Evolutionary conservation across 805 yeast genomes (phyloP), one percentile per base, ranked within the genome.

Genomic region (Lachancea dasiensis): DNA sequence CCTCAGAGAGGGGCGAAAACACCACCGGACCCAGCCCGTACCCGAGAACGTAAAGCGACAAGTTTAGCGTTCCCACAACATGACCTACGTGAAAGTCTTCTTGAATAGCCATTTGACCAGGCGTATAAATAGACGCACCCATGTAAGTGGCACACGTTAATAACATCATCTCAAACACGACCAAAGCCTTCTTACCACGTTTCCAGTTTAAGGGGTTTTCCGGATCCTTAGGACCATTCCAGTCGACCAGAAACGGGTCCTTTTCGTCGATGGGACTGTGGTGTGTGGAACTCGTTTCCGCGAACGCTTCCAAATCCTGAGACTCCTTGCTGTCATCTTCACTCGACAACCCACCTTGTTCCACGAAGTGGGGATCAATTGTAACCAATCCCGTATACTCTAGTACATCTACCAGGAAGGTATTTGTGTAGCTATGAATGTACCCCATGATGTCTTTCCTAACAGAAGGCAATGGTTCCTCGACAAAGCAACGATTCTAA

Each of bases 181-280:
- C 61, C 20, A 70, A 33, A 2, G 54, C 24, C 49, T 72, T 74
- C 35, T 66, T 62, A 23, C 41, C 32, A 0, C 51, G 19, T 0
- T 77, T 63, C 85, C 85, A 79, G 50, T 75, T 75, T 15, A 58
- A 50, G 0, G 86, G 85, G 46, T 72, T 58, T 40, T 71, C 77
- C 1, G 77, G 72, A 49, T 76, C 82, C 36, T 68, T 69, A 1
- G 48, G 43, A 7, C 53, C 57, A 14, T 46, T 36, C 51, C 51
- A 56, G 7, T 41, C 50, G 1, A 57, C 54, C 16, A 54, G 31
- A 31, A 48, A 54, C 9, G 57, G 58, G 27, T 64, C 70, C 11
- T 51, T 43, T 28, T 51, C 54, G 4, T 23, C 18, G 5, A n/a
- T 14, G 5, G 36, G 14, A 27, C 14, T 27, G 17, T 27, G 29